Evolutionary conservation across 305 asterid species (phyloP).

Genomic region (Fraxinus dipetala): DNA sequence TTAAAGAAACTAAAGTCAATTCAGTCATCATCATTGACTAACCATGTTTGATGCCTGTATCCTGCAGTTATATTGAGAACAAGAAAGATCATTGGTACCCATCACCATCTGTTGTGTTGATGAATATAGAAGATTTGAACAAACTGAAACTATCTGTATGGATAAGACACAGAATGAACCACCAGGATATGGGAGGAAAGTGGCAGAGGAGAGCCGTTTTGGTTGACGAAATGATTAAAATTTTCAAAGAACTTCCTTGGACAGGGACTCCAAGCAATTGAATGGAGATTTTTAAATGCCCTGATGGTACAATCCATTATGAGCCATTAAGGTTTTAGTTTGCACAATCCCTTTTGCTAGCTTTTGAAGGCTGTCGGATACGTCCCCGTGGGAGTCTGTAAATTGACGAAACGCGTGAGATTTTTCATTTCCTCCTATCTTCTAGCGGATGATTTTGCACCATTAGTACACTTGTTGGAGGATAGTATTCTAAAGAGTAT

Average conservation of each 20-base stretch:
- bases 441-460: not conserved
- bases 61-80: constrained; percentile 54
- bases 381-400: not conserved
- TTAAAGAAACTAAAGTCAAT: not conserved
- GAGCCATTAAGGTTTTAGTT: not conserved
- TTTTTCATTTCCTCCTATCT: not conserved
- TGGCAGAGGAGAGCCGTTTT: constrained; percentile 56
- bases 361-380: not conserved
- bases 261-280: constrained; percentile 33
- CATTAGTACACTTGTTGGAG: not conserved
- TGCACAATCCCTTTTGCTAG: not conserved
- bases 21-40: not conserved
- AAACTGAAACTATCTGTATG: constrained; percentile 54
- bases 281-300: not conserved
- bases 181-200: constrained; percentile 72
- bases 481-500: too few species aligned
- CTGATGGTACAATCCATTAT: not conserved
- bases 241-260: constrained; percentile 53
- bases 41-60: not conserved
- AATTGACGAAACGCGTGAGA: not conserved
- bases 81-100: constrained; percentile 72
- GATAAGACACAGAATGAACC: constrained; percentile 70
- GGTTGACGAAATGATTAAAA: constrained; percentile 56
- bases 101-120: constrained; percentile 43
- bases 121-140: constrained; percentile 44